Evolutionary conservation across 2,329 filamentous ascomycete species (phyloP), one percentile per base, ranked within the genome.

Genomic region (Rutstroemia sp.): DNA sequence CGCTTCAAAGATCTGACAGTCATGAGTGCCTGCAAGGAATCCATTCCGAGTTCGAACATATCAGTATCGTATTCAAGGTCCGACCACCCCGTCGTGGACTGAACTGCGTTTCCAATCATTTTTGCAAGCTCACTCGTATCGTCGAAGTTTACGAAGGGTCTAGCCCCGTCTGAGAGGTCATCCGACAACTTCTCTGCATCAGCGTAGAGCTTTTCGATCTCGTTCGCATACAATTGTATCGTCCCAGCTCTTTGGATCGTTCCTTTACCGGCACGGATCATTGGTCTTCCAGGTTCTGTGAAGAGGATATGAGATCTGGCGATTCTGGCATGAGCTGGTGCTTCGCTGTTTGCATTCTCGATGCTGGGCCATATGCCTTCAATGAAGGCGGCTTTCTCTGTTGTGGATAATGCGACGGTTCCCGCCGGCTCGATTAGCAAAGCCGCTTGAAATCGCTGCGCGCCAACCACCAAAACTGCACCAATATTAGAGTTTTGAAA

Each of bases 231-330:
- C 10, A 68, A 39, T 2, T 65, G 52, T 2, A 71, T 12, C 8
- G 67, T 69, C 34, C 56, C 48, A 16, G 54, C 54, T 27, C 71
- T 61, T 54, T 71, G 71, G 3, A 73, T 58, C 0, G 71, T 73
- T 1, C 72, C 72, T 56, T 74, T 74, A 0, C 62, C 62, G 2
- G 71, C 64, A 34, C 68, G 65, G 1, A 65, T 59, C 54, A 74
- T 66, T 1, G 71, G 70, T 61, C 69, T 71, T 0, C 60, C 63
- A 0, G 65, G 45, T 7, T 59, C 42, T 0, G 67, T 64, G 9
- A 73, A 67, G 2, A 65, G 39, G 12, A 74, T 68, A 37, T 65
- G 58, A 0, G 56, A 55, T 47, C 65, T 67, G 0, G 59, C 70
- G 6, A 59, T 58, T 27, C 64, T 60, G 1, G 64, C 70, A 60